phyloP scores from a whole-genome alignment of 1,139 yeast species.

The Suhomyces yuchorum region DNA sequence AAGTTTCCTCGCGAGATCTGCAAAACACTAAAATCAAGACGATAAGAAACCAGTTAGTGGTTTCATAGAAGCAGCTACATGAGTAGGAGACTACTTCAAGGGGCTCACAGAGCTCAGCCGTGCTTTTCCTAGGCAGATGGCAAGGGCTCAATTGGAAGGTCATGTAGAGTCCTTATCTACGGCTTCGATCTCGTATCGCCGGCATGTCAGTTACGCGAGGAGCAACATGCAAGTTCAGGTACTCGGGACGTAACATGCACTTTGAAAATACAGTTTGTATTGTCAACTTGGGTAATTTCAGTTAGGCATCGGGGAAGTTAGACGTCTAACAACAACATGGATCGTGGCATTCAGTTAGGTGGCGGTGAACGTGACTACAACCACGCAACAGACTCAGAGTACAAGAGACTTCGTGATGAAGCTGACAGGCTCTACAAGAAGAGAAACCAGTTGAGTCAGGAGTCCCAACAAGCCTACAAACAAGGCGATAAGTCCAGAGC shows the following conservation, averaged over 20 bases:
- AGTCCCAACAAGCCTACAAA: slow-evolving; percentile 78
- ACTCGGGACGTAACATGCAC: background rate
- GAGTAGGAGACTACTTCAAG: no score
- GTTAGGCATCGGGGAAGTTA: background rate
- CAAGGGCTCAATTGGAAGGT: background rate
- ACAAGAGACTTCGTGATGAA: slow-evolving; percentile 60
- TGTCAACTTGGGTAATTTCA: slow-evolving; percentile 2
- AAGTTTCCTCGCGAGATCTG: no score
- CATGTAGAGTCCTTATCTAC: background rate
- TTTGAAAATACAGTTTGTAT: background rate
- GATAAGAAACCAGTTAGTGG: no score
- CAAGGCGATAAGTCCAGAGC: slow-evolving; percentile 75
- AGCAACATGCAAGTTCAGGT: background rate
- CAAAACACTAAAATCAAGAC: no score
- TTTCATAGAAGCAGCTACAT: no score
- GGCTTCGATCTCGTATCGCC: background rate
- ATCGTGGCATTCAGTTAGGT: slow-evolving; percentile 43
- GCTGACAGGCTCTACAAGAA: slow-evolving; percentile 70
- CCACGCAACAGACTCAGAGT: slow-evolving; percentile 70
- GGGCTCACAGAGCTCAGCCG: no score
- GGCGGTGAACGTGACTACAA: slow-evolving; percentile 59
- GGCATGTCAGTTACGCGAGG: slow-evolving; percentile 2
- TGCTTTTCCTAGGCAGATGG: background rate
- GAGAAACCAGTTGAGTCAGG: slow-evolving; percentile 55
- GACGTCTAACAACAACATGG: slow-evolving; percentile 14